These are phyloP conservation scores for Saccharomyces hybrid DNA, from an alignment of 1,139 yeast species.

Conservation along the genomic window DNA sequence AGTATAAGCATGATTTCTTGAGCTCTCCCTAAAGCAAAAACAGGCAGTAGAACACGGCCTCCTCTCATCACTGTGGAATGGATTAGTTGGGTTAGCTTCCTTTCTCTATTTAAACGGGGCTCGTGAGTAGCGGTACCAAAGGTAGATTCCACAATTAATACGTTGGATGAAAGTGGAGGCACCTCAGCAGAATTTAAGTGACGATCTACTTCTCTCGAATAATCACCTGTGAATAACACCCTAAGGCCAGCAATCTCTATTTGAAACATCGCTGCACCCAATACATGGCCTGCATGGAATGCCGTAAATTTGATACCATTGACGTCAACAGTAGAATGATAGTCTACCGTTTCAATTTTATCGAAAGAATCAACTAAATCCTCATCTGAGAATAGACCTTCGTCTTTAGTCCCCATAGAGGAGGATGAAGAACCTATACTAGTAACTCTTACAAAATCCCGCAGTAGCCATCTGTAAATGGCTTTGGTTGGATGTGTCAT, in stretches of 20 bases:
- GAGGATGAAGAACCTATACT: constrained; percentile 50
- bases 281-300: constrained; percentile 97
- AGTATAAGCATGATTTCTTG: constrained; percentile 83
- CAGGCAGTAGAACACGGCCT: constrained; percentile 88
- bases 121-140: constrained; percentile 98
- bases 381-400: constrained; percentile 78
- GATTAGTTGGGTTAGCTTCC: constrained; percentile 68
- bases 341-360: constrained; percentile 86
- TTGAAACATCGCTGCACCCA: constrained; percentile 97
- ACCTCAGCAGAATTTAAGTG: constrained; percentile 94
- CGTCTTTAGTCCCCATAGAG: constrained; percentile 30
- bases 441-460: constrained; percentile 91
- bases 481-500: constrained; percentile 99
- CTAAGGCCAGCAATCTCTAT: constrained; percentile 91
- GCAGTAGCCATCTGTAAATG: constrained; percentile 86
- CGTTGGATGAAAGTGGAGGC: constrained; percentile 84
- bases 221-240: constrained; percentile 89
- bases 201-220: constrained; percentile 90
- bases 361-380: constrained; percentile 85
- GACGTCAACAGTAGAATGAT: constrained; percentile 89
- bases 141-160: constrained; percentile 88
- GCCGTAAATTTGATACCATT: constrained; percentile 90
- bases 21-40: constrained; percentile 93
- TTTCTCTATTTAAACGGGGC: constrained; percentile 79
- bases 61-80: constrained; percentile 83